Evolutionary conservation across 116 monocot genomes (phyloP).

Genomic region (Phalaenopsis hybrid): DNA sequence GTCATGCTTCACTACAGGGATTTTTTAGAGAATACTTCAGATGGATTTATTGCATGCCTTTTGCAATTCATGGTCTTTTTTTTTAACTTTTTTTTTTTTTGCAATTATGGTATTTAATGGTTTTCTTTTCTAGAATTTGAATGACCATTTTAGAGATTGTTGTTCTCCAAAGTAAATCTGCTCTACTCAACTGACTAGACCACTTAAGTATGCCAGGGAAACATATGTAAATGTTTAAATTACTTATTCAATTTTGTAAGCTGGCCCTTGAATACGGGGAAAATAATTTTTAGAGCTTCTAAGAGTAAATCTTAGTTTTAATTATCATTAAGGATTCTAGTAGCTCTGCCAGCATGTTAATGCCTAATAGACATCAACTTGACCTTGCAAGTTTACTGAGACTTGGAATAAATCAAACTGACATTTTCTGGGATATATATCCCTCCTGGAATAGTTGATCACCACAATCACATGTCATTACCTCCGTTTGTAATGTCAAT

Average conservation of each 20-base stretch:
- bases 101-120: neutral
- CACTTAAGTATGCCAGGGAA: neutral
- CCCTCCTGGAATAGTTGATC: neutral
- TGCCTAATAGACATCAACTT: neutral
- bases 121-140: neutral
- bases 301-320: neutral
- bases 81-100: neutral
- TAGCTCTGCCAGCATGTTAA: neutral
- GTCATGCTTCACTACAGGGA: neutral
- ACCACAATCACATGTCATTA: neutral
- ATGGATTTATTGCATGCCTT: neutral
- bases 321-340: neutral
- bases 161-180: neutral
- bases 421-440: neutral
- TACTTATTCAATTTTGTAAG: neutral
- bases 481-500: neutral
- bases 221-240: neutral
- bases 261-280: neutral
- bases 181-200: neutral
- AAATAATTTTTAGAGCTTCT: neutral
- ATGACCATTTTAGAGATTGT: neutral
- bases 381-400: neutral
- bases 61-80: neutral
- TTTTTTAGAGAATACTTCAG: neutral
- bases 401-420: neutral